A percentile compares a stretch with the other conserved stretches of the same genome.
Conservation (phyloP, 2,329 filamentous ascomycete species). For the Westerdykella sp. region DNA sequence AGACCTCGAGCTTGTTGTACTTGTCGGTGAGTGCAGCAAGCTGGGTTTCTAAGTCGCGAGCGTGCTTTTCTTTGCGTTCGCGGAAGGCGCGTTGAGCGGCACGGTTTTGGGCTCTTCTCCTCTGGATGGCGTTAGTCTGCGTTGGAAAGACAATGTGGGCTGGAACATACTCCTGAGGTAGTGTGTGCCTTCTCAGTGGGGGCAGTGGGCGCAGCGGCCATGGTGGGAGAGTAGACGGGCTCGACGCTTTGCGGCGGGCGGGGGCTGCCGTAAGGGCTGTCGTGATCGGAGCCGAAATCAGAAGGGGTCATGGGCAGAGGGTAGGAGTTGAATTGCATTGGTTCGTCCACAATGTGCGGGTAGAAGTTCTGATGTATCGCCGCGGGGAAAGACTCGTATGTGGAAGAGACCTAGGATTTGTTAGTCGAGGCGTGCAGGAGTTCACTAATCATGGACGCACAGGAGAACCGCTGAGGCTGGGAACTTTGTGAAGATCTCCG, state of each 20-base stretch:
- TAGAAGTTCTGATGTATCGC: conserved; percentile 29
- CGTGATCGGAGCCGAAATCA: conserved; percentile 37
- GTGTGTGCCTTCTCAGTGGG: conserved; percentile 27
- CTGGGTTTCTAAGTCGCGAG: conserved; percentile 56
- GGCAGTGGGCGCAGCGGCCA: conserved; percentile 14
- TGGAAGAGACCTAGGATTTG: conserved; percentile 26
- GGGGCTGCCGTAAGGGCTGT: conserved; percentile 36
- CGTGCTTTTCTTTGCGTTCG: conserved; percentile 59
- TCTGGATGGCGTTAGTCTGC: conserved; percentile 33
- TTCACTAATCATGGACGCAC: conserved; percentile 18
- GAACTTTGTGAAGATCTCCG: conserved; percentile 32
- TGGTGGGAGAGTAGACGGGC: conserved; percentile 14
- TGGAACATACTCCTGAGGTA: conserved; percentile 33
- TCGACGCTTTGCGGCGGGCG: conserved; percentile 23
- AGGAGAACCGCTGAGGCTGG: conserved; percentile 36
- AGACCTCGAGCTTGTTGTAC: conserved; percentile 51
- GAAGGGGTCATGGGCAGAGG: conserved; percentile 36
- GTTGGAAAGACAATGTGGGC: neutral
- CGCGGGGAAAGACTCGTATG: conserved; percentile 32
- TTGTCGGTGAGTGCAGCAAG: conserved; percentile 50
- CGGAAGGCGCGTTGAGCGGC: conserved; percentile 57
- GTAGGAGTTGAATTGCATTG: conserved; percentile 29
- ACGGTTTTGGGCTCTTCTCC: conserved; percentile 55
- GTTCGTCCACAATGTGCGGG: conserved; percentile 28
- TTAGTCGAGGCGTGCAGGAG: conserved; percentile 1